Evolutionary conservation across 139 green algal genomes (phyloP).

Genomic region (Dunaliella sp.): DNA sequence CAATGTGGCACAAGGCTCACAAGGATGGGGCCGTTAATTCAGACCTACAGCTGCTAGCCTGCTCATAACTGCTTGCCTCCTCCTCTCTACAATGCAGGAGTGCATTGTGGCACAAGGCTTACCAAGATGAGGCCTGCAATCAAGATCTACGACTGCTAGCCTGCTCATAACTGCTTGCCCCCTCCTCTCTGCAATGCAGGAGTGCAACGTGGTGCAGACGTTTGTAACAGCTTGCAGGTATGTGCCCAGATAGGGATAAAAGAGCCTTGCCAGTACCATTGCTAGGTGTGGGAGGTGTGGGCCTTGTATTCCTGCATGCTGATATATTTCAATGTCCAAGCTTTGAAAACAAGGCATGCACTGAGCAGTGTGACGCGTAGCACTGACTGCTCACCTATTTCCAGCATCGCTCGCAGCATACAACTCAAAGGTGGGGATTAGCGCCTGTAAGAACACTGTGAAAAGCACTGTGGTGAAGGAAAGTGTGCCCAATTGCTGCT

Average conservation of each 20-base stretch:
- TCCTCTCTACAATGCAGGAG: too few relatives aligned
- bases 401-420: too few relatives aligned
- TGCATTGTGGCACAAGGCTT: neutral
- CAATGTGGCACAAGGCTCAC: neutral
- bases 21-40: neutral
- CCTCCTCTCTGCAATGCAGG: too few relatives aligned
- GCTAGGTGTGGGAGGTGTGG: too few relatives aligned
- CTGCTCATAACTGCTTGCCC: too few relatives aligned
- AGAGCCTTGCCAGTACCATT: neutral
- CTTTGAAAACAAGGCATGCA: neutral
- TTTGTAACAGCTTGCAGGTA: conserved; percentile 9
- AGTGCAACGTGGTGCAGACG: conserved; percentile 13
- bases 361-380: neutral
- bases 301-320: neutral
- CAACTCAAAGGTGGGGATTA: too few relatives aligned
- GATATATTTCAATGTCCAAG: neutral
- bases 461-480: too few relatives aligned
- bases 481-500: too few relatives aligned
- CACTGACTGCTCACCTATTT: too few relatives aligned
- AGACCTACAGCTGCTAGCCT: neutral
- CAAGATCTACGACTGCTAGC: neutral
- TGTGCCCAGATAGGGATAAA: neutral
- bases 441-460: too few relatives aligned
- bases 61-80: neutral
- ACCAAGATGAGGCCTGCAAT: neutral